Evolutionary conservation across 1,284 basidiomycete species (phyloP).

Genomic region (Neonothopanus nambi): DNA sequence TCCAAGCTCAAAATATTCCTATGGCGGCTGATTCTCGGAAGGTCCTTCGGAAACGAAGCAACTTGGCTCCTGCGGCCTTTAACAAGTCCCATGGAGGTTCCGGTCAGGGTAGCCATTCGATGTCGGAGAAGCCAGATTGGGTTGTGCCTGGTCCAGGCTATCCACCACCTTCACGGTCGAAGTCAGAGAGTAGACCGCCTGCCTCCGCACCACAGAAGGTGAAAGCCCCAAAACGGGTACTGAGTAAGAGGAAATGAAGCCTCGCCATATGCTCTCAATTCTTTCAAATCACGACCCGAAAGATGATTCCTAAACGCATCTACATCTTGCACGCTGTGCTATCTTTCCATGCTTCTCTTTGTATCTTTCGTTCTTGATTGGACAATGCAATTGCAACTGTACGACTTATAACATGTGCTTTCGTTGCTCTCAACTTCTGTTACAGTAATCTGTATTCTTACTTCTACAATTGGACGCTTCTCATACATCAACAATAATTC

Average conservation of each 20-base stretch:
- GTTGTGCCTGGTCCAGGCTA: background rate
- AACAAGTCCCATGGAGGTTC: background rate
- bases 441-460: too few species aligned
- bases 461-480: too few species aligned
- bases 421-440: too few species aligned
- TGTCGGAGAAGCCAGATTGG: background rate
- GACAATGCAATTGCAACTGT: too few species aligned
- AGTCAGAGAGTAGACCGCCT: slow-evolving; percentile 8
- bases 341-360: background rate
- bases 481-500: background rate
- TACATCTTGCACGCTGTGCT: too few species aligned
- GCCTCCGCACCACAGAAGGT: background rate
- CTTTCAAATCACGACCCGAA: too few species aligned
- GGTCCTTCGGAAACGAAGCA: slow-evolving; percentile 12
- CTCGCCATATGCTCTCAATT: background rate
- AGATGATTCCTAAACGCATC: too few species aligned
- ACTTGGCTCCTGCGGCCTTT: background rate
- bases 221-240: slow-evolving; percentile 15
- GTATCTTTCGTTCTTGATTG: background rate
- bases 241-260: slow-evolving; percentile 18
- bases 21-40: slow-evolving; percentile 9
- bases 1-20: slow-evolving; percentile 7
- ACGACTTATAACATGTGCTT: too few species aligned
- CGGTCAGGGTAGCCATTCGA: background rate
- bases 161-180: slow-evolving; percentile 4